Evolutionary conservation across 2,329 filamentous ascomycete genomes (phyloP).

Genomic region (Cordyceps cateniannulata): DNA sequence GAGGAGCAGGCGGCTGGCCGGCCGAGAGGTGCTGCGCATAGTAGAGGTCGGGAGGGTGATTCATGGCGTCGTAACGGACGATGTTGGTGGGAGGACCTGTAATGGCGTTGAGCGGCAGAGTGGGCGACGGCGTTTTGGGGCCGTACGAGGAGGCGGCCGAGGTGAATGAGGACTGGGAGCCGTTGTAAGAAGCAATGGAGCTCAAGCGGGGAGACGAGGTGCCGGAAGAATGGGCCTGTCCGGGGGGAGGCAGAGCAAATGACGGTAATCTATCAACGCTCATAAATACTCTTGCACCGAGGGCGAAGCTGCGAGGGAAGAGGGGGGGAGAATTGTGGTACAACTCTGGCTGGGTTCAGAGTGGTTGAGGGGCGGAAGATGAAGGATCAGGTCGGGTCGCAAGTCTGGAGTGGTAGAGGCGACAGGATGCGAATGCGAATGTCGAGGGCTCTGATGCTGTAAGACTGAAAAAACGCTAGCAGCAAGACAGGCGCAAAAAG

Average conservation of each 20-base stretch:
- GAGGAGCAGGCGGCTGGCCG: conserved; percentile 66
- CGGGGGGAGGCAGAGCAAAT: conserved; percentile 61
- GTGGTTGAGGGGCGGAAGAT: not conserved
- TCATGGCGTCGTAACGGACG: conserved; percentile 56
- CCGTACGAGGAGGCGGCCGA: conserved; percentile 53
- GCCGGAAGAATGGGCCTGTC: conserved; percentile 64
- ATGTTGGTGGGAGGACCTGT: conserved; percentile 26
- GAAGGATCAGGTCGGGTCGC: not conserved
- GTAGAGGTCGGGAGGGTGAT: conserved; percentile 81
- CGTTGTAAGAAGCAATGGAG: conserved; percentile 59
- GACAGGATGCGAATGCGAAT: not conserved
- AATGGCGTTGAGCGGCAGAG: conserved; percentile 45
- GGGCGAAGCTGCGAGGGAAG: not conserved
- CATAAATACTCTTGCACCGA: conserved; percentile 39
- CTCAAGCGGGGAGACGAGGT: conserved; percentile 69
- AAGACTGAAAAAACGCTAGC: not conserved
- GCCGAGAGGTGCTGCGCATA: conserved; percentile 75
- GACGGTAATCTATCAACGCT: conserved; percentile 64
- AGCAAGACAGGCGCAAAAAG: not conserved
- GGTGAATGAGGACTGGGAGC: conserved; percentile 48
- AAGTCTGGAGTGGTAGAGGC: not conserved
- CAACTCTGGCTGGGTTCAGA: conserved; percentile 10
- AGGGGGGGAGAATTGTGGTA: not conserved
- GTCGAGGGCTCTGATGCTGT: not conserved
- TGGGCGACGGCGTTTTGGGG: conserved; percentile 73